Conservation (phyloP, 2,329 filamentous ascomycete species). For the Fusarium agapanthi region DNA sequence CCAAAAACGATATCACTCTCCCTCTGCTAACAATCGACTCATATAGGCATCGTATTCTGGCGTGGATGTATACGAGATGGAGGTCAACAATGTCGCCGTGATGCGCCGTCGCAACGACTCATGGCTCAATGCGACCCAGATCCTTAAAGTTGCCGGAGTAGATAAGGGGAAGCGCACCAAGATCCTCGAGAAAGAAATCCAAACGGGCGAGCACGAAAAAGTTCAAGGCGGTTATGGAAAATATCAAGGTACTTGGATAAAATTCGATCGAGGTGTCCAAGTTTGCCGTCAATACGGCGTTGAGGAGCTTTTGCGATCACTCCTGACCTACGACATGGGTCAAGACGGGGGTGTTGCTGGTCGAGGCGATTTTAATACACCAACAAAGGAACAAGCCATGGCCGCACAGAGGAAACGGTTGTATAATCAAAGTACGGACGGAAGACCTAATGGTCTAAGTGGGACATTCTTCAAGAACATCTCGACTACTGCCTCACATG, state of each 20-base stretch:
- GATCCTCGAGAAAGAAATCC: slow-evolving; percentile 96
- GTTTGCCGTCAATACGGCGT: slow-evolving; percentile 86
- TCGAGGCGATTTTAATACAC: slow-evolving; percentile 84
- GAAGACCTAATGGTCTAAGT: slow-evolving; percentile 70
- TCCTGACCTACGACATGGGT: slow-evolving; percentile 83
- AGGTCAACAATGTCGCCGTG: slow-evolving; percentile 89
- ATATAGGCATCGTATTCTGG: slow-evolving; percentile 86
- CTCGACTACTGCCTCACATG: slow-evolving; percentile 89
- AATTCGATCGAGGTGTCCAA: slow-evolving; percentile 88
- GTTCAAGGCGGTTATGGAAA: slow-evolving; percentile 98
- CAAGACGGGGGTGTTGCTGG: slow-evolving; percentile 77
- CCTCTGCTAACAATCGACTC: slow-evolving; percentile 27
- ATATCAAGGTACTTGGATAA: slow-evolving; percentile 99
- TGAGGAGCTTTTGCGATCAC: slow-evolving; percentile 76
- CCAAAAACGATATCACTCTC: neutral
- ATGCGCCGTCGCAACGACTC: slow-evolving; percentile 96
- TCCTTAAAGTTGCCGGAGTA: slow-evolving; percentile 95
- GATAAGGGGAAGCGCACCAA: slow-evolving; percentile 98
- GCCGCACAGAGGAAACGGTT: slow-evolving; percentile 91
- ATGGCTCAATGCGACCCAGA: slow-evolving; percentile 98
- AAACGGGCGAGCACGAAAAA: slow-evolving; percentile 96
- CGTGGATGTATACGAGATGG: slow-evolving; percentile 98
- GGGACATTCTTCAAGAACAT: slow-evolving; percentile 99
- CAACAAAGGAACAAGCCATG: slow-evolving; percentile 99
- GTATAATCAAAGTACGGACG: slow-evolving; percentile 77